Conservation (phyloP, 768 basidiomycete species). For the Russula griseocarnosa region DNA sequence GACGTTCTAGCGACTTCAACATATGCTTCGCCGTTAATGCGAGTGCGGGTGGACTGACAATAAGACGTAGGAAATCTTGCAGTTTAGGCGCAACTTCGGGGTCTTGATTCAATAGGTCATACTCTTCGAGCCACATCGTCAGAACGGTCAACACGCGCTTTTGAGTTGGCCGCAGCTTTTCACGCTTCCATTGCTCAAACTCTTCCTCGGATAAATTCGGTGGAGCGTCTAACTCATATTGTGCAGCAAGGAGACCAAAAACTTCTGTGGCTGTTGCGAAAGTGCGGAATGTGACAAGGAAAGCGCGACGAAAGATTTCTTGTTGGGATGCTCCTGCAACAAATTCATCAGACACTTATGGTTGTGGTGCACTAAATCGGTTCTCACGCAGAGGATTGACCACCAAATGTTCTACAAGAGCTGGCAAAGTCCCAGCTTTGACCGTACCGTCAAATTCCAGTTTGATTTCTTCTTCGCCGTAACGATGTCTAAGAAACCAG, state of each 20-base stretch:
- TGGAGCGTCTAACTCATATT: slow-evolving; percentile 53
- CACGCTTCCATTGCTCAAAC: slow-evolving; percentile 60
- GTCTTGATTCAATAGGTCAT: slow-evolving; percentile 61
- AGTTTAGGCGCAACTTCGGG: slow-evolving; percentile 55
- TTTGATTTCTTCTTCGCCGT: slow-evolving; percentile 56
- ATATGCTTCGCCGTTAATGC: slow-evolving; percentile 47
- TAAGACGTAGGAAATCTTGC: slow-evolving; percentile 49
- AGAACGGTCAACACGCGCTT: slow-evolving; percentile 55
- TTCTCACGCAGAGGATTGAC: slow-evolving; percentile 57
- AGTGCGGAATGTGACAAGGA: slow-evolving; percentile 79
- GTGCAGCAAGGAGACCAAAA: slow-evolving; percentile 62
- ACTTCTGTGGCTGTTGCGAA: slow-evolving; percentile 68
- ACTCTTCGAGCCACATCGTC: slow-evolving; percentile 57
- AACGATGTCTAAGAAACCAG: slow-evolving; percentile 58
- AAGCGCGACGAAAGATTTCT: slow-evolving; percentile 50
- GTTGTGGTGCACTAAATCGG: not conserved
- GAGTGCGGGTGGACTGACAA: slow-evolving; percentile 40
- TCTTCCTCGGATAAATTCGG: slow-evolving; percentile 46
- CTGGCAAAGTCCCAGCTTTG: slow-evolving; percentile 63
- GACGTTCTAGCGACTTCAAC: slow-evolving; percentile 48
- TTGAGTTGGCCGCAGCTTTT: slow-evolving; percentile 59
- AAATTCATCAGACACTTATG: not conserved
- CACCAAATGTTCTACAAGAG: slow-evolving; percentile 68
- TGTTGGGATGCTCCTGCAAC: slow-evolving; percentile 30
- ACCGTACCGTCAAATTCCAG: slow-evolving; percentile 62